Evolutionary conservation across 2,329 filamentous ascomycete genomes (phyloP), one percentile per base, ranked within the genome.

Genomic region (Dissoconium aciculare): DNA sequence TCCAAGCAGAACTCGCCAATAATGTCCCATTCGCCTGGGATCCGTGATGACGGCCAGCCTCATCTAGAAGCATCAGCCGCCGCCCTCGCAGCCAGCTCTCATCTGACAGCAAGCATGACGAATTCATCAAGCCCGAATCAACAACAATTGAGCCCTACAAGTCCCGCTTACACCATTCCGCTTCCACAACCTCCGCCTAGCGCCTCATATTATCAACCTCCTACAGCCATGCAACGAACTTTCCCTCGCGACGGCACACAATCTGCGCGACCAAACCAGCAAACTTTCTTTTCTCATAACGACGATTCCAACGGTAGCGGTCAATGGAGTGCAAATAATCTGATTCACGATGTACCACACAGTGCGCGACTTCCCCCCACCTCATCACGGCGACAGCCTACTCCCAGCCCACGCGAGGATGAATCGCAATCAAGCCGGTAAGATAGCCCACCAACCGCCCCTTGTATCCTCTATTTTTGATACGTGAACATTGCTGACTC

Each of bases 1-100:
- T 54, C 59, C 27, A 66, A 64, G 44, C 63, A 64, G 38, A 58
- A 56, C n/a, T 65, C 61, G 37, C 63, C 63, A 24, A 66, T 62
- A 14, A 34, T 62, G 58, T 43, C 60, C 52, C 49, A 38, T 28
- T 34, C 41, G 12, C 44, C 44, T 27, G 47, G 50, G 38, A 46
- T 53, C 5, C 38, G 49, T 15, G 49, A 52, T 24, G 50, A 53
- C 17, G 43, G 45, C 5, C 45, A 44, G 11, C 33, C 37, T 15
- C 47, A 50, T 33, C 54, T 65, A 17, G 60, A 66, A 48, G 62
- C 62, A 33, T 64, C 60, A 21, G 62, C 62, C 39, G 62, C 62
- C 36, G 62, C 62, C 24, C 52, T 65, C 42, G 62, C 62, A 38
- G 62, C 62, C 5, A 62, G 59, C 41, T 60, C 52, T 48, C 61